Evolutionary conservation across 1,139 yeast genomes (phyloP).

Genomic region (Blastobotrys petasosporus): DNA sequence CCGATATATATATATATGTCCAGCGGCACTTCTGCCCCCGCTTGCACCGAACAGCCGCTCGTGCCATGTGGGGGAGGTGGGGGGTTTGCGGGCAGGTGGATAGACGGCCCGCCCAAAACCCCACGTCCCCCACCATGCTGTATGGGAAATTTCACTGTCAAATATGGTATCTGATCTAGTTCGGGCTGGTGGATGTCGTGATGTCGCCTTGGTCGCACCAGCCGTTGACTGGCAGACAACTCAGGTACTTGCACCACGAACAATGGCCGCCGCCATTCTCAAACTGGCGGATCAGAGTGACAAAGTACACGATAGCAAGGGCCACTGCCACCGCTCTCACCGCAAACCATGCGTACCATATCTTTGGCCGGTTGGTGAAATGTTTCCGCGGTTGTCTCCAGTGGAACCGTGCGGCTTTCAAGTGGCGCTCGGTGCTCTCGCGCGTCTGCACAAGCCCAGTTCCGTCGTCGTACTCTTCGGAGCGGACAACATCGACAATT

Average conservation of each 20-base stretch:
- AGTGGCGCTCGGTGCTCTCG: constrained; percentile 8
- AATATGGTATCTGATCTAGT: too few species aligned
- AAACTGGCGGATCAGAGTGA: constrained; percentile 45
- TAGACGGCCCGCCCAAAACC: too few species aligned
- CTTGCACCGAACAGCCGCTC: neutral
- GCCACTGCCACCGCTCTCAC: constrained; percentile 45
- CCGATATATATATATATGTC: too few species aligned
- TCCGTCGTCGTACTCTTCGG: constrained; percentile 6
- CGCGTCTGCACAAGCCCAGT: constrained; percentile 9
- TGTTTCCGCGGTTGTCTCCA: constrained; percentile 21
- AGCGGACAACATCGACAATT: constrained; percentile 8
- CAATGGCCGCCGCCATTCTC: constrained; percentile 46
- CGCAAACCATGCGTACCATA: constrained; percentile 48
- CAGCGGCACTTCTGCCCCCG: neutral
- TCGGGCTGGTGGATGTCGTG: constrained; percentile 17
- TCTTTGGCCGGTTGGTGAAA: constrained; percentile 35
- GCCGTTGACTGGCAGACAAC: constrained; percentile 64
- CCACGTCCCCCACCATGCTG: too few species aligned
- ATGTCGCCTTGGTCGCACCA: constrained; percentile 66
- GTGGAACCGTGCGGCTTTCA: constrained; percentile 24
- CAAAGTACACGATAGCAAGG: constrained; percentile 48
- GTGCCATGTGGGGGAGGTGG: neutral
- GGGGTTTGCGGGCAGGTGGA: neutral
- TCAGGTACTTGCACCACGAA: constrained; percentile 67
- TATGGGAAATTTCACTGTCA: neutral